phyloP scores from a whole-genome alignment of 2,329 filamentous ascomycete species.

The Dactylellina drechsleri region DNA sequence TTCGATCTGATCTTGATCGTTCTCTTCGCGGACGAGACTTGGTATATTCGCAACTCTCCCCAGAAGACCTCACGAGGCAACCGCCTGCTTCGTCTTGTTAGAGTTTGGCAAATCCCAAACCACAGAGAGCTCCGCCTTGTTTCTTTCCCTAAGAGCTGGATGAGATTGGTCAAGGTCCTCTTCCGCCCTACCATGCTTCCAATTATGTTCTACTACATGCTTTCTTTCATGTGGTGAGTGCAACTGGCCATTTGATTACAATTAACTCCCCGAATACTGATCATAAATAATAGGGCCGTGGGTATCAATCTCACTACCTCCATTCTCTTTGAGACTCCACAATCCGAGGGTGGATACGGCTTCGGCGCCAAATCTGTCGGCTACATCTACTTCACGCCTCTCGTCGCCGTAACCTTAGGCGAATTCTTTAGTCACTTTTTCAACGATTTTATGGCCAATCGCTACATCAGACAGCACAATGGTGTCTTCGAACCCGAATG shows the following conservation, averaged over 20 bases:
- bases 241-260: background rate
- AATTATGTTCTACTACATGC: slow-evolving; percentile 55
- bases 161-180: slow-evolving; percentile 55
- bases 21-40: slow-evolving; percentile 65
- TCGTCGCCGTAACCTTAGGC: slow-evolving; percentile 57
- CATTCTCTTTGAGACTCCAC: slow-evolving; percentile 56
- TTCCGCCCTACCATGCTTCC: slow-evolving; percentile 55
- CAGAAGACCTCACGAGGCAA: slow-evolving; percentile 61
- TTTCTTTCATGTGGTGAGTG: slow-evolving; percentile 56
- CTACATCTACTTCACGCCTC: slow-evolving; percentile 59
- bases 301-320: slow-evolving; percentile 58
- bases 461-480: slow-evolving; percentile 56
- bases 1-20: slow-evolving; percentile 61
- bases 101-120: slow-evolving; percentile 60
- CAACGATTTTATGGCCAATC: slow-evolving; percentile 58
- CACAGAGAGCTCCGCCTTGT: slow-evolving; percentile 59
- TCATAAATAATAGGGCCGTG: slow-evolving; percentile 38
- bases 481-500: slow-evolving; percentile 56
- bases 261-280: background rate
- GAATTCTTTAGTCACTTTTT: slow-evolving; percentile 59
- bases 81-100: slow-evolving; percentile 56
- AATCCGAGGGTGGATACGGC: slow-evolving; percentile 56
- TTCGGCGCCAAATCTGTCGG: slow-evolving; percentile 53
- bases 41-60: slow-evolving; percentile 64
- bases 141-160: slow-evolving; percentile 55